These are phyloP conservation scores for Obelidium mucronatum DNA, from an alignment of 192 early-diverging fungal species.

Conservation along the genomic window DNA sequence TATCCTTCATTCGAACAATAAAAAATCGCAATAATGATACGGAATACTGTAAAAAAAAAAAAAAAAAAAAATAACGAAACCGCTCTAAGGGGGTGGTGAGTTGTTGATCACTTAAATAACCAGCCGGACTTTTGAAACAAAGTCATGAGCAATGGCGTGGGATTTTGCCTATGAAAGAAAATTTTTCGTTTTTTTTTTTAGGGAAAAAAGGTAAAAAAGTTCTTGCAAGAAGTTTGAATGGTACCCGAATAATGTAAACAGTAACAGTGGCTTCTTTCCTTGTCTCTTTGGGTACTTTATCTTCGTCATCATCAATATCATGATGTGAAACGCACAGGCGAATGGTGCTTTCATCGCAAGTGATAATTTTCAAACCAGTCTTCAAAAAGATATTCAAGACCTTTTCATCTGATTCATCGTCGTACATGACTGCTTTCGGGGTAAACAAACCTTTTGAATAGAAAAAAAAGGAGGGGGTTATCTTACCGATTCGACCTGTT, in stretches of 20 bases:
- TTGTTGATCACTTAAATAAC: not conserved
- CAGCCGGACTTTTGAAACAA: not conserved
- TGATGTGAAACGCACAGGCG: not conserved
- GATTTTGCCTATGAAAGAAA: not conserved
- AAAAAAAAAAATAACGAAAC: not conserved
- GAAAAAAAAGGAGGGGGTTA: not conserved
- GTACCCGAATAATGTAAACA: not conserved
- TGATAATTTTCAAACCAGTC: not conserved
- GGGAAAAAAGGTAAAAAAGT: too few species aligned
- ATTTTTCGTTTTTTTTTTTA: too few species aligned
- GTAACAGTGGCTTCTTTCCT: too few species aligned
- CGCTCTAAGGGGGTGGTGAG: not conserved
- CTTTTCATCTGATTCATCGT: not conserved
- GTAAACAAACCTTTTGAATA: too few species aligned
- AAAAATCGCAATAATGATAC: too few species aligned
- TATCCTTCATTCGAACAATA: too few species aligned
- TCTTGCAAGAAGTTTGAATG: too few species aligned
- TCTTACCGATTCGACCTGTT: not conserved
- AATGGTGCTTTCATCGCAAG: not conserved
- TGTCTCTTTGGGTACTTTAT: too few species aligned
- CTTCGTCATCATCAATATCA: too few species aligned
- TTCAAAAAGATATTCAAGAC: not conserved
- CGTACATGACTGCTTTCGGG: slow-evolving; percentile 1
- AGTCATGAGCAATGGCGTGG: not conserved
- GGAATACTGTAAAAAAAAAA: too few species aligned